Base-by-base conservation (phyloP, 352 stramenopile species). In the Pythium folliculosum region DNA sequence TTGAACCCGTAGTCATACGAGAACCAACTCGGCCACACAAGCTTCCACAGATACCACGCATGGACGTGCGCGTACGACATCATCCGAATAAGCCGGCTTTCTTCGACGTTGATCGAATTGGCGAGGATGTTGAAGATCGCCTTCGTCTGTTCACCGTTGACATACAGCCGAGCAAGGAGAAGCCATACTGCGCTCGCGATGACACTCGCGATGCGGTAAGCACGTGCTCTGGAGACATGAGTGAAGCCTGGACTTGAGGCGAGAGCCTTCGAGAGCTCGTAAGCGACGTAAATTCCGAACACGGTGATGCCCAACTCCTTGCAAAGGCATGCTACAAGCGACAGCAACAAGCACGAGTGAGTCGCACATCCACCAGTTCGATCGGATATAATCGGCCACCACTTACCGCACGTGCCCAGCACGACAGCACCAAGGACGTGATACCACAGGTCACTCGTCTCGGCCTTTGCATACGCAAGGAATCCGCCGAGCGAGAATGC, bases 1-100 rank as follows among this genome's bases (percentile, higher is more conserved):
- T 89, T 87, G 62, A 92, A 97, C 19, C 92, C 94, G 52, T 97
- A 97, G 78, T 98, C 91, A 49, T 96, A 98, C 60, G 77, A 89
- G 6, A 98, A 75, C 69, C 77, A 82, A 16, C 77, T 77, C 17
- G 94, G 92, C 88, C 86, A 97, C 22, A 97, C 35, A 6, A 98
- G 75, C 53, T 97, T 97, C 77, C 76, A 92, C 27, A 93, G 53
- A 64, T 98, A 98, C 72, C 90, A 87, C 3, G 77, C 84, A 55
- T 97, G 90, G 8, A 95, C 77, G 66, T 97, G 82, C 1, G 85
- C 81, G 68, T 96, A 97, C 19, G 88, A 96, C 22, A 97, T 65
- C 13, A 80, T 22, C 12, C 84, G 75, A 14, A 74, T 66, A 10
- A 73, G 55, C 10, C 69, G 62, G 22, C 60, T 66, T 0, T 72